phyloP scores from a whole-genome alignment of 441 rosid genomes.

The Pelargonium citronellum region DNA sequence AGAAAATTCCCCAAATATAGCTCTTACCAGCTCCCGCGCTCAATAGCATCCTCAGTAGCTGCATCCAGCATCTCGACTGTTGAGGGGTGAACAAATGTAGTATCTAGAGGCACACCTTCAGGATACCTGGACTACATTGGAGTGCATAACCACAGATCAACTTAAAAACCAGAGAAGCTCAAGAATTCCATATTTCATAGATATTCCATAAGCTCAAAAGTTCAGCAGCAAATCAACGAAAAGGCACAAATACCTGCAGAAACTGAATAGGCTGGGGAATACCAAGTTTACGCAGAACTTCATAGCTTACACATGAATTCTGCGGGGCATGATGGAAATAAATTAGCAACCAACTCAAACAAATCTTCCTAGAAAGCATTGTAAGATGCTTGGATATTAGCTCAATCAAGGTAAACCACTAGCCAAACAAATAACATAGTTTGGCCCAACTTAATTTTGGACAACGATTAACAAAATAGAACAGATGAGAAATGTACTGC shows the following conservation, averaged over 20 bases:
- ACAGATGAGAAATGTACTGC: background rate
- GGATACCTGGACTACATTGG: conserved; percentile 90
- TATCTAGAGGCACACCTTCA: conserved; percentile 67
- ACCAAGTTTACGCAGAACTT: conserved; percentile 79
- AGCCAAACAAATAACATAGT: too few relatives aligned
- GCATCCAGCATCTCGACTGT: conserved; percentile 85
- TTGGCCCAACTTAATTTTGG: too few relatives aligned
- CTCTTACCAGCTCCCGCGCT: conserved; percentile 79
- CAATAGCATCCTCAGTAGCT: conserved; percentile 81
- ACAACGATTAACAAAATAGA: too few relatives aligned
- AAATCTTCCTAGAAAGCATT: background rate
- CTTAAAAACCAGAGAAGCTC: conserved; percentile 23
- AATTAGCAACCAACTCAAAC: background rate
- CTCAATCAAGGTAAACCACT: too few relatives aligned
- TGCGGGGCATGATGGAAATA: conserved; percentile 35
- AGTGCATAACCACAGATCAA: conserved; percentile 34
- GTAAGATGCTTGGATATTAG: background rate
- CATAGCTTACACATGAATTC: conserved; percentile 78
- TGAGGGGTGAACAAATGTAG: conserved; percentile 78
- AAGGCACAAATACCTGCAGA: conserved; percentile 63
- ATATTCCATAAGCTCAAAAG: conserved; percentile 9
- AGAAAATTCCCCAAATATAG: background rate
- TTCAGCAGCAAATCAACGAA: conserved; percentile 11
- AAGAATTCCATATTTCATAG: conserved; percentile 15
- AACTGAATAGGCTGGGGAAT: conserved; percentile 83